Percentiles rank a stretch among this genome's conserved stretches.
phyloP scores from a whole-genome alignment of 371 early-diverging fungal species.

The Apophysomyces trapeziformis region DNA sequence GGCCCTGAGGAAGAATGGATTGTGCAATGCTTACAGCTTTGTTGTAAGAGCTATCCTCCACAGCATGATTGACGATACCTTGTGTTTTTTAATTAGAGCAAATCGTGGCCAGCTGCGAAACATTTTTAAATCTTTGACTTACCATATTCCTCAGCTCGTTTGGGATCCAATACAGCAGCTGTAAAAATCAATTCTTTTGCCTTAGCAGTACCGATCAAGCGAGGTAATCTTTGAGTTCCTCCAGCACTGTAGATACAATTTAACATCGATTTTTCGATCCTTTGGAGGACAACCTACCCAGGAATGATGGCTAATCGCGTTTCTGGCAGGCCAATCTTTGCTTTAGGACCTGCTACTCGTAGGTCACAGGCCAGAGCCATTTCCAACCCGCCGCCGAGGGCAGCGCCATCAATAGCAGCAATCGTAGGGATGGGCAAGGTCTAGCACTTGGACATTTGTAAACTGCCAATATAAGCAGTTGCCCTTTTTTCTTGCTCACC shows the following conservation, averaged over 20 bases:
- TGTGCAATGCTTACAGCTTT: slow-evolving; percentile 83
- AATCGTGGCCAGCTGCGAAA: neutral
- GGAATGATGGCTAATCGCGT: slow-evolving; percentile 97
- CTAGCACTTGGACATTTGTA: slow-evolving; percentile 31
- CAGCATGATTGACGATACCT: slow-evolving; percentile 86
- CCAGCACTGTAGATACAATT: slow-evolving; percentile 76
- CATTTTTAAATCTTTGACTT: neutral
- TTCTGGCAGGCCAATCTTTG: slow-evolving; percentile 92
- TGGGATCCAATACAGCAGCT: slow-evolving; percentile 67
- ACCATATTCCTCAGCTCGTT: slow-evolving; percentile 72
- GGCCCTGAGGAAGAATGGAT: slow-evolving; percentile 85
- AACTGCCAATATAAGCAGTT: neutral
- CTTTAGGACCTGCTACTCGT: slow-evolving; percentile 77
- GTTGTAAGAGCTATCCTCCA: slow-evolving; percentile 66
- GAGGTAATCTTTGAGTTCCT: slow-evolving; percentile 92
- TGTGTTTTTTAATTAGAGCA: slow-evolving; percentile 2
- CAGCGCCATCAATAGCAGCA: slow-evolving; percentile 94
- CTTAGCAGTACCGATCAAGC: slow-evolving; percentile 84
- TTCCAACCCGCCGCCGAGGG: slow-evolving; percentile 95
- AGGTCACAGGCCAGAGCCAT: slow-evolving; percentile 93
- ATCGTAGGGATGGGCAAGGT: slow-evolving; percentile 93
- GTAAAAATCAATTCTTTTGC: slow-evolving; percentile 96
- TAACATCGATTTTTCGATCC: no score
- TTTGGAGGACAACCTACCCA: slow-evolving; percentile 58
- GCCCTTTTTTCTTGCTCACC: slow-evolving; percentile 35